Conservation (phyloP, 202 grass and related monocot genomes). For the Schoenoplectus tabernaemontani region DNA sequence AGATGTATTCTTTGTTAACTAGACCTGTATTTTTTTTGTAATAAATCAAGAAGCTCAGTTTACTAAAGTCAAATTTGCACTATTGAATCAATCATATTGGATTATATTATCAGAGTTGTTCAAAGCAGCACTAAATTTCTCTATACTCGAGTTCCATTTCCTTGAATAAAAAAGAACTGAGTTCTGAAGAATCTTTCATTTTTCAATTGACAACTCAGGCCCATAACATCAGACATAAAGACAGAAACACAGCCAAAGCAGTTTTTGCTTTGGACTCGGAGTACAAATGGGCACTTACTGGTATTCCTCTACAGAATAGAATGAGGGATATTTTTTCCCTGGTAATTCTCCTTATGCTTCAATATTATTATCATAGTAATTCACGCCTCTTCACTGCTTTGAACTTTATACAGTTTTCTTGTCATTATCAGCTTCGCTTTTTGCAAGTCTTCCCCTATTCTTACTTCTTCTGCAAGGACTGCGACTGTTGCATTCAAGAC, state of each 20-base stretch:
- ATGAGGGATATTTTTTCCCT: conserved; percentile 88
- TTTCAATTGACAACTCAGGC: conserved; percentile 35
- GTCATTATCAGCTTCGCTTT: conserved; percentile 64
- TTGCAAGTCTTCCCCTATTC: conserved; percentile 90
- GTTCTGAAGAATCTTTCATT: neutral
- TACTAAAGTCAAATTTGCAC: neutral
- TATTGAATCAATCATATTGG: neutral
- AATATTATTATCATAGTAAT: conserved; percentile 5
- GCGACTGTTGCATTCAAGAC: conserved; percentile 56
- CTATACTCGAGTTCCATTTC: neutral
- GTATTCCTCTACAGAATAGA: conserved; percentile 80
- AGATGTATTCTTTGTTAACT: neutral
- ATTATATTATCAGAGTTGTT: too few species aligned
- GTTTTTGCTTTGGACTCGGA: conserved; percentile 71
- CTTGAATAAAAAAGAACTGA: neutral
- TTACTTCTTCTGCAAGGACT: conserved; percentile 83
- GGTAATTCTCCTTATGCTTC: conserved; percentile 22
- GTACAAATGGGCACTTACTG: conserved; percentile 91
- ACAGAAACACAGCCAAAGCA: conserved; percentile 64
- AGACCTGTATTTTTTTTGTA: neutral
- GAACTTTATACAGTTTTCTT: conserved; percentile 6
- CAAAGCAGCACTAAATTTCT: too few species aligned
- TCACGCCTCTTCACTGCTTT: neutral
- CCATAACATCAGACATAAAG: conserved; percentile 73
- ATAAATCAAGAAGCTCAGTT: neutral